Evolutionary conservation across 2,329 filamentous ascomycete genomes (phyloP), one percentile per base, ranked within the genome.

Genomic region (Cladophialophora yegresii): DNA sequence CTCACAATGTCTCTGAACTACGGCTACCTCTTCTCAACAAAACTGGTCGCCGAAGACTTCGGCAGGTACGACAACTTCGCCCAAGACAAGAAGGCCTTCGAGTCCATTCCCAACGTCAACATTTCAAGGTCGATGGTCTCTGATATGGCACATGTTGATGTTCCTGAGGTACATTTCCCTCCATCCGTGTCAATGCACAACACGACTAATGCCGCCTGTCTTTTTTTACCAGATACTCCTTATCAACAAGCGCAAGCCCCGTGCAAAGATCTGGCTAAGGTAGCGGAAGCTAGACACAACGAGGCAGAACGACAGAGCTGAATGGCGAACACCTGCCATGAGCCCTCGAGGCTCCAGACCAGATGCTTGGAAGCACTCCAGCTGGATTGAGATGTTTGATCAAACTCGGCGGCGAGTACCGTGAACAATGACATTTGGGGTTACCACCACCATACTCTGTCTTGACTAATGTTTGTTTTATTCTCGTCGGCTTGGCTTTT

Each of bases 121-220:
- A 22, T 64, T 10, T 59, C 56, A 2, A 59, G 40, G 23, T 60
- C 62, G 40, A 13, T 64, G 13, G 50, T 60, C 49, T 30, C 51
- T 47, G 20, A 32, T 20, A 2, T 20, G 33, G 28, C 36, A 16
- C 30, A 23, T 7, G 23, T 33, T 32, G 51, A 54, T 49, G 10
- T 20, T 22, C 43, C 56, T 40, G 28, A 59, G 22, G 45, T 51
- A 51, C 22, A 20, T 30, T 5, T 6, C 8, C 16, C 55, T 32
- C 40, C 8, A n/a, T 23, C 23, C 23, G 22, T 23, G 2, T 28
- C 20, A 26, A 10, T 3, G 4, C 9, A 50, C 6, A 12, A 28
- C 10, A 50, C 13, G 16, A 12, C 45, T 50, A 16, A 50, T 16
- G 22, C 47, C 5, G 45, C 20, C 45, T 22, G 12, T n/a, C 12